Base-by-base conservation (phyloP, 2,329 filamentous ascomycete species). In the Ascosphaera pollenicola region DNA sequence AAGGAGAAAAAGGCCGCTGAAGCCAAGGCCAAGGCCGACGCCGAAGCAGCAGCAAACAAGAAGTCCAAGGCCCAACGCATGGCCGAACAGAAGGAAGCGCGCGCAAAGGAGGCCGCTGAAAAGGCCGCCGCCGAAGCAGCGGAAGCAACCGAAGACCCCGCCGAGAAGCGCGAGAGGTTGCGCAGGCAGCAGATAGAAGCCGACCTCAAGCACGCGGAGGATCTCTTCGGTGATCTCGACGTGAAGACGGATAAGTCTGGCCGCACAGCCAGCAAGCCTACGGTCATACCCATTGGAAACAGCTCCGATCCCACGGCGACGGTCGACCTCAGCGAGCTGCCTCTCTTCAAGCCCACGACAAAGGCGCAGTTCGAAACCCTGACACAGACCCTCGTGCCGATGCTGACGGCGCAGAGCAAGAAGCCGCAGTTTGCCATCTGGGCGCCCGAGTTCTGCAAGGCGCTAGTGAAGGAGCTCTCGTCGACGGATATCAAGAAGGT, bases 401-500 rank as follows among this genome's bases (percentile, higher is more conserved):
- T 95, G 42, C 64, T 98, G 43, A 63, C 67, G 32, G 64, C 62
- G 45, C 83, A 84, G 61, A 60, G 67, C 44, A 91, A 87, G 69
- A 94, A 93, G 65, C 71, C 83, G 1, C 84, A 93, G 48, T 98
- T 95, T 61, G 62, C 73, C 24, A 62, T 92, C 35, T 95, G 94
- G 68, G 67, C 92, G 41, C 80, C 87, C 57, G 89, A 95, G 52
- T 89, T 98, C 53, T 62, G 71, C 46, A 93, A 92, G 66, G 75
- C 82, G 53, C 70, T 95, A 35, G 73, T 76, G 50, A 85, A 84
- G 61, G 85, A 93, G 19, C 61, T 98, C 47, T 75, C 79, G 11
- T 92, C 82, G 55, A 78, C 89, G 41, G 84, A 95, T 63, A 85
- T 95, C 62, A 94, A 95, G 72, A 95, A 95, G 69, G 73, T 93